Evolutionary conservation across 345 rosid genomes (phyloP).

Genomic region (Aquilaria yunnanensis): DNA sequence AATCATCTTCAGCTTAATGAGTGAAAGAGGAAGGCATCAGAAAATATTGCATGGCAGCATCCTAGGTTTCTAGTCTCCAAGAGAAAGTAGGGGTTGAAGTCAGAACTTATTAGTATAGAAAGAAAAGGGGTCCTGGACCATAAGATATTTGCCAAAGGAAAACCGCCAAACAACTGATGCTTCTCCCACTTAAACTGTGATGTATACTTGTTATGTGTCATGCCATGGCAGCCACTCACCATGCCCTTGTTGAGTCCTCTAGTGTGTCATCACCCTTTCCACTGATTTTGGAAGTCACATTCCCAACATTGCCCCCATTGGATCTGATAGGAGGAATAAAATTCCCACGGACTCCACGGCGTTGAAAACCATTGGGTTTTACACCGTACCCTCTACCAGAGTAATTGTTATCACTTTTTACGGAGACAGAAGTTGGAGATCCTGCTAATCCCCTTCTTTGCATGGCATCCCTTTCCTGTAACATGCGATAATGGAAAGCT

Average conservation of each 20-base stretch:
- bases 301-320: constrained; percentile 58
- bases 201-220: no score
- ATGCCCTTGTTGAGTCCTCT: constrained; percentile 80
- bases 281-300: constrained; percentile 48
- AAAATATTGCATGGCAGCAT: no score
- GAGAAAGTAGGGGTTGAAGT: no score
- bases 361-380: constrained; percentile 51
- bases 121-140: no score
- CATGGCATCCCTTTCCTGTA: constrained; percentile 82
- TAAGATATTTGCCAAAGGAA: not conserved
- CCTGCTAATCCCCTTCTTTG: constrained; percentile 57
- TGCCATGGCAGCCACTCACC: constrained; percentile 34
- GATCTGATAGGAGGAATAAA: constrained; percentile 88
- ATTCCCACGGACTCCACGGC: constrained; percentile 75
- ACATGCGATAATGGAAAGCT: constrained; percentile 8
- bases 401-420: constrained; percentile 44
- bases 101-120: no score
- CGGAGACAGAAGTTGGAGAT: constrained; percentile 56
- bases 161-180: no score
- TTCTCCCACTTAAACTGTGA: no score
- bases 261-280: constrained; percentile 78
- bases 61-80: no score
- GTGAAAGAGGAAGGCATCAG: no score
- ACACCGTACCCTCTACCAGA: constrained; percentile 48
- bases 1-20: no score